These are phyloP conservation scores for Plasmodiophora brassicae DNA, from an alignment of 208 protist species.

Conservation along the genomic window DNA sequence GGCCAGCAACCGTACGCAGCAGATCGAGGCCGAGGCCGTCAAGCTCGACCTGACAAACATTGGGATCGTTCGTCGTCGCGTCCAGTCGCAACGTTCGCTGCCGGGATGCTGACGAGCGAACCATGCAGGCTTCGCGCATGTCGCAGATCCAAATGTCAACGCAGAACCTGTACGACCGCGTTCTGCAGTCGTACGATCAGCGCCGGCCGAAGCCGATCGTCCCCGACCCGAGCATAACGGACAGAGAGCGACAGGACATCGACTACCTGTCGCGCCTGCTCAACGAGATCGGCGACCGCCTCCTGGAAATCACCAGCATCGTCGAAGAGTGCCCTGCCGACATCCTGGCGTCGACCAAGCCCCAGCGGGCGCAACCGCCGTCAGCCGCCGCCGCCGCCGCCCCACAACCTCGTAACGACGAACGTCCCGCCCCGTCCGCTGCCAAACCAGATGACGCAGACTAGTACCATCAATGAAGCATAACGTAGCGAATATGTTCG, in stretches of 20 bases:
- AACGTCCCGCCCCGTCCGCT: too few relatives aligned
- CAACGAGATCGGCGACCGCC: neutral
- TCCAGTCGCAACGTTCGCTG: neutral
- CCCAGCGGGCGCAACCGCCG: too few relatives aligned
- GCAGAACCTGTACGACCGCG: neutral
- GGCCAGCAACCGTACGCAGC: neutral
- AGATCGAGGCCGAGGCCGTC: neutral
- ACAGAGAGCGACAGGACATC: constrained; percentile 19
- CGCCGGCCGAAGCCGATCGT: neutral
- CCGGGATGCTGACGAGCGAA: too few relatives aligned
- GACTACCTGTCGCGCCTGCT: constrained; percentile 5
- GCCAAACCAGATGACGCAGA: too few relatives aligned
- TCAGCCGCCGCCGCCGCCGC: neutral
- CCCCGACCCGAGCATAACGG: neutral
- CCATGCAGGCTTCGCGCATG: neutral
- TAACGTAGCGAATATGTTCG: too few relatives aligned
- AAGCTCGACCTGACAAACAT: neutral
- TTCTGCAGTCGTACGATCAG: constrained; percentile 13
- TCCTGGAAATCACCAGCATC: neutral
- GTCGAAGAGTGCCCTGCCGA: neutral
- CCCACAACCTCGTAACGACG: neutral
- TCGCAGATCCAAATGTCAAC: constrained; percentile 13
- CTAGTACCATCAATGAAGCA: too few relatives aligned
- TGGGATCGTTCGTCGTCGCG: neutral
- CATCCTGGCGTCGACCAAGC: neutral